Percentiles rank a stretch among this genome's conserved stretches.
Evolutionary conservation across 805 yeast genomes (phyloP).

Genomic region (Candida fluviatilis): DNA sequence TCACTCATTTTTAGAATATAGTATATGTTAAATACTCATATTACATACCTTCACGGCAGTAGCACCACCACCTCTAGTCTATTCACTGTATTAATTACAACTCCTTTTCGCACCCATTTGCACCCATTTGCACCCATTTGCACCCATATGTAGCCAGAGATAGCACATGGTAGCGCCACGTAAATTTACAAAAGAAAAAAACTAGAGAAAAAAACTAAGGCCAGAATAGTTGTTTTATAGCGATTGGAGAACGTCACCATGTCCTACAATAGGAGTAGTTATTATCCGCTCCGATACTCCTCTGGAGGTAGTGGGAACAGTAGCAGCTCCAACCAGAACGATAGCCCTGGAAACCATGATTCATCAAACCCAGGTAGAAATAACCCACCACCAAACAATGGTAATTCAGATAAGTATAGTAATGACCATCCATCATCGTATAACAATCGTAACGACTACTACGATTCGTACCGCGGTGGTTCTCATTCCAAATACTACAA

Average conservation of each 20-base stretch:
- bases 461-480: slow-evolving; percentile 3
- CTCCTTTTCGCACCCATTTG: neutral
- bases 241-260: neutral
- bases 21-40: too few relatives aligned
- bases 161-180: neutral
- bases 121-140: neutral
- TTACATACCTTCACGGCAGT: too few relatives aligned
- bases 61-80: too few relatives aligned
- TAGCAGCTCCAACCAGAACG: neutral
- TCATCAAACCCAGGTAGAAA: neutral
- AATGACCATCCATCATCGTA: neutral
- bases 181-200: neutral
- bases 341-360: neutral
- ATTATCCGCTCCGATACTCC: slow-evolving; percentile 1
- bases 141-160: too few relatives aligned
- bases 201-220: neutral
- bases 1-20: too few relatives aligned
- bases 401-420: neutral
- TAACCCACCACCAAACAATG: neutral
- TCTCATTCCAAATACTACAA: slow-evolving; percentile 1
- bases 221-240: neutral
- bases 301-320: slow-evolving; percentile 1
- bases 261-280: slow-evolving; percentile 3
- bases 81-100: too few relatives aligned
- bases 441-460: slow-evolving; percentile 2